phyloP scores from a whole-genome alignment of 768 basidiomycete species.

The Tylopilus sp. region DNA sequence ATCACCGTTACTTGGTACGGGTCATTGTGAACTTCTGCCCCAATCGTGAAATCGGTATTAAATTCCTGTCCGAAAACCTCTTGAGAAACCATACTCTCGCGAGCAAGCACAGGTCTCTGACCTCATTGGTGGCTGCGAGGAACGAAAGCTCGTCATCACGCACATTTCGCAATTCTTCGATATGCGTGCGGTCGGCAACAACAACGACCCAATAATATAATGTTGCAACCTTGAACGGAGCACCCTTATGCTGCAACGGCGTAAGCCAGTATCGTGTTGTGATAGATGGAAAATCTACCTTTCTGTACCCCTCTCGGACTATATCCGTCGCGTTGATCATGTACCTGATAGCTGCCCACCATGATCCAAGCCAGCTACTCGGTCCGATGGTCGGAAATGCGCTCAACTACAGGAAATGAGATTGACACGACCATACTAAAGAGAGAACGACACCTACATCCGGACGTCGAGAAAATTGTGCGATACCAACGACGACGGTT shows the following conservation, averaged over 20 bases:
- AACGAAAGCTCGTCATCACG: slow-evolving; percentile 38
- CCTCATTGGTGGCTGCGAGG: slow-evolving; percentile 28
- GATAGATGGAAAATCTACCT: neutral
- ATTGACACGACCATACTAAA: neutral
- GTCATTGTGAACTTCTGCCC: slow-evolving; percentile 25
- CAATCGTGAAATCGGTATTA: slow-evolving; percentile 17
- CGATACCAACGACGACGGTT: neutral
- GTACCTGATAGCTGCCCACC: slow-evolving; percentile 10
- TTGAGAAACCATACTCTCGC: neutral
- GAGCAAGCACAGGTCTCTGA: slow-evolving; percentile 7
- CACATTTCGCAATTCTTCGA: slow-evolving; percentile 19
- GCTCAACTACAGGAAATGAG: neutral
- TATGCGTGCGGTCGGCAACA: slow-evolving; percentile 16
- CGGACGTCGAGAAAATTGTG: neutral
- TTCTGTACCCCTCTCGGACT: slow-evolving; percentile 3
- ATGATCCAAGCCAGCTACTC: neutral
- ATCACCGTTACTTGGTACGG: slow-evolving; percentile 29
- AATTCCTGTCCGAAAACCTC: neutral
- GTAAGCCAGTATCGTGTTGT: neutral
- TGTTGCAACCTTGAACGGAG: slow-evolving; percentile 30
- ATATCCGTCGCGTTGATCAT: neutral
- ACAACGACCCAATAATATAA: slow-evolving; percentile 38
- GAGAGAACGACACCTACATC: neutral
- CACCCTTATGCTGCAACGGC: slow-evolving; percentile 20
- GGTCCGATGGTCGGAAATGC: neutral